phyloP scores from a whole-genome alignment of 345 rosid genomes.

The Populus pruinosa region DNA sequence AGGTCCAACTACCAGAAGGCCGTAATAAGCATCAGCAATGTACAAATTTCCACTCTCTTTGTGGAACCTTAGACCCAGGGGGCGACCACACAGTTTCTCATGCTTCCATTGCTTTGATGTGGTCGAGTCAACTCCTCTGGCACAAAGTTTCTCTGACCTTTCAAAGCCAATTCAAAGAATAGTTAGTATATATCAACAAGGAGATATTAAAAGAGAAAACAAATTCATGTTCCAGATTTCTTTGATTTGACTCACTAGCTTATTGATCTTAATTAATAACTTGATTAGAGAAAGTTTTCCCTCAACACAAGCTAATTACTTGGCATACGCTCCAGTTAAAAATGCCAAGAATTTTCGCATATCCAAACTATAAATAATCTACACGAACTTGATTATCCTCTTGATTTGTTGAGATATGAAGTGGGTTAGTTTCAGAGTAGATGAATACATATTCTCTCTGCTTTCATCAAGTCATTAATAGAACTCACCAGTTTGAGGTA shows the following conservation, averaged over 20 bases:
- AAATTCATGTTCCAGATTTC: neutral
- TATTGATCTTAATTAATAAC: too few species aligned
- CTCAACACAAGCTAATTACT: too few species aligned
- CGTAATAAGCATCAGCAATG: conserved; percentile 93
- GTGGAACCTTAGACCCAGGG: conserved; percentile 80
- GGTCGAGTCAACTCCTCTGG: conserved; percentile 78
- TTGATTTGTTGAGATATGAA: neutral
- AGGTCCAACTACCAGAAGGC: conserved; percentile 76
- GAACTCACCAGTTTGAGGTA: conserved; percentile 65
- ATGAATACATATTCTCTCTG: neutral
- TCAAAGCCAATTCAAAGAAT: conserved; percentile 9
- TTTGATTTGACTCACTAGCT: neutral
- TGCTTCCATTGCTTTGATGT: conserved; percentile 87
- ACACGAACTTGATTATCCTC: neutral
- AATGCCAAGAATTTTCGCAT: too few species aligned
- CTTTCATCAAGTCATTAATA: neutral
- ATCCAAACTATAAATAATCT: too few species aligned
- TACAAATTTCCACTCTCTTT: conserved; percentile 56
- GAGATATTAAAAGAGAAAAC: too few species aligned
- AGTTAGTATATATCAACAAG: neutral
- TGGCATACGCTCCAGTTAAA: too few species aligned
- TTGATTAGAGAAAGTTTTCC: too few species aligned
- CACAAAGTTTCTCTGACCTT: conserved; percentile 80
- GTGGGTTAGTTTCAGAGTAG: neutral
- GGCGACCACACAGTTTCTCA: conserved; percentile 82